Conservation (phyloP, 2,329 filamentous ascomycete species). For the Trichoderma semiorbis region DNA sequence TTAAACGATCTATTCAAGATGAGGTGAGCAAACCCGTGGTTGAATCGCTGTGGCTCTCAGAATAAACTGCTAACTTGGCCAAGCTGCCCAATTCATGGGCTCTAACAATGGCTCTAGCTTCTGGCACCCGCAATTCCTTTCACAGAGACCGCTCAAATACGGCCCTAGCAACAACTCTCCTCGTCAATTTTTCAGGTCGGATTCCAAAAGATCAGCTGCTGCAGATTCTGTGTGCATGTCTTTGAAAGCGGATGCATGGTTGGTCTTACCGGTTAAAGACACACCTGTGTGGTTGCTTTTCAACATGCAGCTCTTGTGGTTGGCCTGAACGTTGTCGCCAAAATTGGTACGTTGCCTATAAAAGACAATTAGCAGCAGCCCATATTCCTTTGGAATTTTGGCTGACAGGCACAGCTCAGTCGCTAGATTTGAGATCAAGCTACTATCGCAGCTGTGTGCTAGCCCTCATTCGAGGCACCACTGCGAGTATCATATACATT, state of each 20-base stretch:
- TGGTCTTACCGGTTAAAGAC: background rate
- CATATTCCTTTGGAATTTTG: background rate
- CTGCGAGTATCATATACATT: background rate
- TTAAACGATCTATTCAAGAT: conserved; percentile 25
- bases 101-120: conserved; percentile 25
- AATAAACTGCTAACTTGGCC: background rate
- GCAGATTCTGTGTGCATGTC: conserved; percentile 25
- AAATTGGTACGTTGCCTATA: background rate
- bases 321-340: background rate
- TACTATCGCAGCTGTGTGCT: background rate
- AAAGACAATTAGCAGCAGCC: background rate
- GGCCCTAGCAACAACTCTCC: conserved; percentile 25
- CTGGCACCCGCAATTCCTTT: conserved; percentile 19
- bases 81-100: conserved; percentile 29
- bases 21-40: conserved; percentile 21
- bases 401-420: background rate
- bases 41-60: no score
- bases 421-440: background rate
- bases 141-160: conserved; percentile 26
- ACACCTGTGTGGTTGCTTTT: background rate
- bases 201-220: conserved; percentile 28
- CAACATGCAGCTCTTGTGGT: background rate
- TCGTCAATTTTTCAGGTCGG: conserved; percentile 26
- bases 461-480: background rate
- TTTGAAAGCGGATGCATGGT: conserved; percentile 17